Evolutionary conservation across 805 yeast species (phyloP), one percentile per base, ranked within the genome.

Genomic region (Metschnikowia matae): DNA sequence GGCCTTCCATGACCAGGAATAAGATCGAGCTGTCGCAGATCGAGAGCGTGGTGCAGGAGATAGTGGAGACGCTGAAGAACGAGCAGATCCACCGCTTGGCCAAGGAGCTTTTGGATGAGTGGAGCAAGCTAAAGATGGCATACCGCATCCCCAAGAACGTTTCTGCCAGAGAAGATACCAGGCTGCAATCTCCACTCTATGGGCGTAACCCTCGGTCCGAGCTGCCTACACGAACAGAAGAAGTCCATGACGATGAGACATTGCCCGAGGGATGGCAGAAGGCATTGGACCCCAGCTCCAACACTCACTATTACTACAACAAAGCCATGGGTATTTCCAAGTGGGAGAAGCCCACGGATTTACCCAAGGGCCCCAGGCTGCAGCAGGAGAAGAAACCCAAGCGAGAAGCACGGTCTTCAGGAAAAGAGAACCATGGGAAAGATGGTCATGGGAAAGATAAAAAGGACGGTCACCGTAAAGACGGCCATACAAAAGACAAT

Each of bases 101-200:
- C 3, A 51, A 64, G 2, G 64, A 65, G 5, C 67, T 92, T 36
- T 59, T 88, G 26, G 71, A 75, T 0, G 84, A 75, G 49, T 92
- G 97, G 97, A 72, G 83, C 41, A 70, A 71, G 23, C 78, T 88
- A 52, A 84, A 86, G 62, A 82, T 88, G 79, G 91, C 90, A n/a
- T 87, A 85, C 62, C 79, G 94, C 41, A 91, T 92, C 46, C 91
- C 95, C 1, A 84, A 91, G 58, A 76, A 75, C 37, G 68, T 33
- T 29, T 54, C 48, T 8, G 41, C 47, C 20, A 35, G 48, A 2
- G 52, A 41, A 15, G 57, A 55, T 3, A 18, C 33, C 15, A 29
- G 36, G 18, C 39, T 49, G 6, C 44, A 39, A 15, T 52, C 59
- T 15, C 60, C 58, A 5, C 48, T 40, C 18, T 52, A 41, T 29